Conservation (phyloP, 2,329 filamentous ascomycete species). For the Aspergillus viridinutans region DNA sequence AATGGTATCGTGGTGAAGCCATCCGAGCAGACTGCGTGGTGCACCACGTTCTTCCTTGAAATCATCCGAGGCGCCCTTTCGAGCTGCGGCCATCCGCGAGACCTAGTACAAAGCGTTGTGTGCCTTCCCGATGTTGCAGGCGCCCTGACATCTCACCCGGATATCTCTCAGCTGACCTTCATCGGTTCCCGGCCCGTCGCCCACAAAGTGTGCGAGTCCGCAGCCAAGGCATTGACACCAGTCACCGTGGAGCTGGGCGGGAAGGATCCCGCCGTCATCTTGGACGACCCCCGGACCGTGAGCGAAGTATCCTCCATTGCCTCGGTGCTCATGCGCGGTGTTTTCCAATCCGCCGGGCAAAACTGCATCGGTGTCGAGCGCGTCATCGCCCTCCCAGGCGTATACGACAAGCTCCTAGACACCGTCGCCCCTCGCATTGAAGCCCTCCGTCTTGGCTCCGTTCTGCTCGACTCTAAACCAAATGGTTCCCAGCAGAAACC, state of each 20-base stretch:
- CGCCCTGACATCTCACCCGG: conserved; percentile 78
- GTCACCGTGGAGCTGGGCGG: conserved; percentile 89
- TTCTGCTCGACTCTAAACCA: conserved; percentile 48
- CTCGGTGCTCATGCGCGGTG: conserved; percentile 82
- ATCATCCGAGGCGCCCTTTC: conserved; percentile 74
- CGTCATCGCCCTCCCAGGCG: conserved; percentile 71
- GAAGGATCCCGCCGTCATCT: conserved; percentile 86
- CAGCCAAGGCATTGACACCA: conserved; percentile 80
- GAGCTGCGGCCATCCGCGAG: conserved; percentile 75
- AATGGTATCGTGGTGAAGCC: conserved; percentile 92
- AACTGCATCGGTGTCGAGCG: conserved; percentile 98
- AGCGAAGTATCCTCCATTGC: conserved; percentile 64
- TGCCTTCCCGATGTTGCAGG: conserved; percentile 84
- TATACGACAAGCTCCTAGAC: conserved; percentile 69
- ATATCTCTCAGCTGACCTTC: conserved; percentile 86
- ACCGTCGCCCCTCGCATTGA: conserved; percentile 70
- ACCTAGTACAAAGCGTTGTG: conserved; percentile 76
- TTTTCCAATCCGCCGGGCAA: conserved; percentile 92
- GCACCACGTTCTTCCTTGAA: conserved; percentile 71
- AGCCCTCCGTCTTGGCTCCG: conserved; percentile 69
- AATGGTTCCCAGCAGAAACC: conserved; percentile 17
- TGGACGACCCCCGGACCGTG: conserved; percentile 66
- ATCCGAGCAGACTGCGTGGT: conserved; percentile 95
- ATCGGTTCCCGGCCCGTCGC: conserved; percentile 87
- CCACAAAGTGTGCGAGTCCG: conserved; percentile 79